These are phyloP conservation scores for Salix exigua DNA, from an alignment of 345 rosid genomes.

Conservation along the genomic window DNA sequence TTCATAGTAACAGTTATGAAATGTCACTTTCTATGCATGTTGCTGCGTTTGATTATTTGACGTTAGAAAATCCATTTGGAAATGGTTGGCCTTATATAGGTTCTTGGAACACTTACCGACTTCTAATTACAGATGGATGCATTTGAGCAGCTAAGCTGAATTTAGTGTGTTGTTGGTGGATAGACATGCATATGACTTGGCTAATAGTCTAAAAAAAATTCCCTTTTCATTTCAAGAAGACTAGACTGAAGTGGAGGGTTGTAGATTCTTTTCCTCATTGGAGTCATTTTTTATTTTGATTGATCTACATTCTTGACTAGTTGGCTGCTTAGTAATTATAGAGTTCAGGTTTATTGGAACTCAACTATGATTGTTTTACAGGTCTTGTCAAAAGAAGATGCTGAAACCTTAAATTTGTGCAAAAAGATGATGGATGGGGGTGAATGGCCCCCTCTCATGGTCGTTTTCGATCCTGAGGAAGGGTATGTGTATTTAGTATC, in stretches of 20 bases:
- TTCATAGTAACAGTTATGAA: not conserved
- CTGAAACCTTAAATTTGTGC: conserved; percentile 23
- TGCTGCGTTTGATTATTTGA: not conserved
- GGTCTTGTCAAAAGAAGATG: conserved; percentile 29
- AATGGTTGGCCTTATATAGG: not conserved
- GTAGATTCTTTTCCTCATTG: not conserved
- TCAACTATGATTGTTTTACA: not conserved
- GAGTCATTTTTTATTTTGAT: not conserved
- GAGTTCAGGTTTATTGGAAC: not conserved
- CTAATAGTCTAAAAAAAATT: not conserved
- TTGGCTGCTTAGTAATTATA: not conserved
- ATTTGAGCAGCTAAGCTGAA: not conserved
- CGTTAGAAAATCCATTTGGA: not conserved
- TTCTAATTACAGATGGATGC: not conserved
- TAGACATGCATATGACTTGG: not conserved
- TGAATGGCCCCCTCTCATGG: conserved; percentile 31
- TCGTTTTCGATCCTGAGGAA: conserved; percentile 30
- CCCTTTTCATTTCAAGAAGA: not conserved
- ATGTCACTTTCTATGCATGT: not conserved
- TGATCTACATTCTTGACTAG: not conserved
- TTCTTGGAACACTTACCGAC: not conserved
- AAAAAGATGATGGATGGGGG: conserved; percentile 30
- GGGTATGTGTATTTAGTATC: conserved; percentile 15
- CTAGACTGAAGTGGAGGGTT: not conserved
- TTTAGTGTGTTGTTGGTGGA: not conserved